These are phyloP conservation scores for Yamadazyma olivae DNA, from an alignment of 805 yeast genomes.

Conservation along the genomic window DNA sequence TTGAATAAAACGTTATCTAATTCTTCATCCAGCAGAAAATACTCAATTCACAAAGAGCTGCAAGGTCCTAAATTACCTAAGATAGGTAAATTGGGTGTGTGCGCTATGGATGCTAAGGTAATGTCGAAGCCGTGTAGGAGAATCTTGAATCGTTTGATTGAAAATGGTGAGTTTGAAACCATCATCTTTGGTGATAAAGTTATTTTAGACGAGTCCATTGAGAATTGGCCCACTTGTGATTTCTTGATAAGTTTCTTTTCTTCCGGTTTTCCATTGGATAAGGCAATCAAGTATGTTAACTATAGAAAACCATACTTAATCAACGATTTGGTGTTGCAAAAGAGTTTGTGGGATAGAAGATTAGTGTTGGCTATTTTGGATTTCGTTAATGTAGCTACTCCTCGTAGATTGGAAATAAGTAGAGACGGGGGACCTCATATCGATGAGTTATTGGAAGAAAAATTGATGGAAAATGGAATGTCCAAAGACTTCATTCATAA, in stretches of 20 bases:
- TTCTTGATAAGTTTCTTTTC: constrained; percentile 90
- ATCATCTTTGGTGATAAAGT: constrained; percentile 97
- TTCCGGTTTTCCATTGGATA: constrained; percentile 94
- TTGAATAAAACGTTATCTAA: constrained; percentile 36
- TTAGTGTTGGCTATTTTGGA: constrained; percentile 76
- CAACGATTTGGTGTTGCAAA: constrained; percentile 88
- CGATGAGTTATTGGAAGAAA: constrained; percentile 47
- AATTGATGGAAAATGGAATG: constrained; percentile 45
- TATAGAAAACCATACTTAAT: constrained; percentile 86
- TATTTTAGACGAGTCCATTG: constrained; percentile 87
- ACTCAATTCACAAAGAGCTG: constrained; percentile 33
- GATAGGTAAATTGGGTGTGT: constrained; percentile 93
- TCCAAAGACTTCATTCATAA: constrained; percentile 46
- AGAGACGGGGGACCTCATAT: constrained; percentile 96
- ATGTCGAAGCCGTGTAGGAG: constrained; percentile 93
- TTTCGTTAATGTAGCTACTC: constrained; percentile 84
- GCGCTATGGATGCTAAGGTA: constrained; percentile 98
- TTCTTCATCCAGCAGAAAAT: constrained; percentile 25
- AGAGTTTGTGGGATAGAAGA: constrained; percentile 96
- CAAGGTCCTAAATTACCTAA: constrained; percentile 56
- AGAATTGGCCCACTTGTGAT: constrained; percentile 99
- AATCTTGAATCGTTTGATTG: constrained; percentile 82
- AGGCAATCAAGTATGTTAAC: constrained; percentile 88
- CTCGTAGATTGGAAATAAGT: constrained; percentile 80
- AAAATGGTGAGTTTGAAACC: constrained; percentile 93